Evolutionary conservation across 208 protist genomes (phyloP), one percentile per base, ranked within the genome.

Genomic region (Leishmania gerbilli): DNA sequence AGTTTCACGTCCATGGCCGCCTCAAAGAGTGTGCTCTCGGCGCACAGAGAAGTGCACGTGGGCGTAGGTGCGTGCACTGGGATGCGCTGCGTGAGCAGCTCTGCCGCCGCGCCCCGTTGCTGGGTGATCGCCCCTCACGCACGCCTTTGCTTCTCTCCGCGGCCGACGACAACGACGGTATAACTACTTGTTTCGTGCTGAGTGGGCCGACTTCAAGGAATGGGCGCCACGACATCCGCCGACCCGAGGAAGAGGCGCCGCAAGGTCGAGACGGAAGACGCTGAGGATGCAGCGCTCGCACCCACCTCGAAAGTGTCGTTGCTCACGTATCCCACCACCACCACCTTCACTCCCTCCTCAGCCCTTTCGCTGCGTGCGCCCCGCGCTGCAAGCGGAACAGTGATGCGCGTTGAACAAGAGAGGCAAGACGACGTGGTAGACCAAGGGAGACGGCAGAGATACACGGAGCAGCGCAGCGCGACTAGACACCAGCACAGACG

Each of bases 1-100:
- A 85, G 0, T 7, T 56, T 74, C 51, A 82, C 74, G 27, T 81
- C 74, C 82, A 82, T 81, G 24, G 15, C 15, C 27, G 40, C 24
- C 21, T 37, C 40, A 34, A 34, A 40, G 60, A 8, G 27, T 34
- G 60, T 19, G 31, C 2, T 7, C 24, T 31, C 24, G 24, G n/a
- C 53, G 2, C 21, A 11, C 24, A 6, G 8, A 21, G 4, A 31
- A 0, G 31, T n/a, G 3, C n/a, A 37, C 27, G n/a, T 37, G 13
- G 60, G n/a, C 24, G 60, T 15, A 21, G n/a, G n/a, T 67, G n/a
- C 60, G 49, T 53, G 49, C 13, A 53, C 49, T 19, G 13, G 0
- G 7, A 53, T 53, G 49, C 13, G 49, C 49, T 53, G 13, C 15
- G 51, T 49, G 45, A 11, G 15, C 51, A 55, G 51, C 0, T 3